Evolutionary conservation across 1,139 yeast species (phyloP).

Genomic region (Pichia sp.): DNA sequence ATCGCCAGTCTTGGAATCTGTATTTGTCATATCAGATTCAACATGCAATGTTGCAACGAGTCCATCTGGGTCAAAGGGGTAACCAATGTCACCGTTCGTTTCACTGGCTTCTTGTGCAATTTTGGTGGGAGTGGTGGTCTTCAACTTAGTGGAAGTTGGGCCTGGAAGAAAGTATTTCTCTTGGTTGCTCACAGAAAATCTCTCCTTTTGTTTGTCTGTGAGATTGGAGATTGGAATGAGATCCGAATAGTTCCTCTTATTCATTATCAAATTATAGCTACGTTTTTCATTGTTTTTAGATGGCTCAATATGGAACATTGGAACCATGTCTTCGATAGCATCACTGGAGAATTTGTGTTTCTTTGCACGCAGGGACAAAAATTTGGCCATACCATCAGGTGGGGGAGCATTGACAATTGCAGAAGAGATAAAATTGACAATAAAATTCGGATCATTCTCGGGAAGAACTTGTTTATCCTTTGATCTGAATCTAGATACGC

Average conservation of each 20-base stretch:
- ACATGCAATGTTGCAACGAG: slow-evolving; percentile 67
- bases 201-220: slow-evolving; percentile 7
- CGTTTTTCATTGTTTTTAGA: slow-evolving; percentile 27
- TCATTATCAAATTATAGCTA: slow-evolving; percentile 54
- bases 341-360: slow-evolving; percentile 56
- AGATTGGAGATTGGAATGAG: slow-evolving; percentile 37
- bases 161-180: slow-evolving; percentile 9
- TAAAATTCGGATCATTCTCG: slow-evolving; percentile 64
- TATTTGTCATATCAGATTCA: slow-evolving; percentile 51
- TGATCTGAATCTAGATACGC: slow-evolving; percentile 70
- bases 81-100: slow-evolving; percentile 26
- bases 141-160: too few species aligned
- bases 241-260: slow-evolving; percentile 73
- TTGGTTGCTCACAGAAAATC: too few species aligned
- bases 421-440: slow-evolving; percentile 78
- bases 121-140: too few species aligned
- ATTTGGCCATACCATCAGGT: slow-evolving; percentile 73
- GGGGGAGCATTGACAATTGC: slow-evolving; percentile 94
- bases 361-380: slow-evolving; percentile 55
- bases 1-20: slow-evolving; percentile 48
- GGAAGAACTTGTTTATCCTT: slow-evolving; percentile 44
- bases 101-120: too few species aligned
- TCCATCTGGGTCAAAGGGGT: slow-evolving; percentile 51
- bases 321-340: slow-evolving; percentile 61
- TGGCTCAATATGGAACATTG: slow-evolving; percentile 57